Base-by-base conservation (phyloP, 2,329 filamentous ascomycete genomes). In the Trichoderma koningiopsis region DNA sequence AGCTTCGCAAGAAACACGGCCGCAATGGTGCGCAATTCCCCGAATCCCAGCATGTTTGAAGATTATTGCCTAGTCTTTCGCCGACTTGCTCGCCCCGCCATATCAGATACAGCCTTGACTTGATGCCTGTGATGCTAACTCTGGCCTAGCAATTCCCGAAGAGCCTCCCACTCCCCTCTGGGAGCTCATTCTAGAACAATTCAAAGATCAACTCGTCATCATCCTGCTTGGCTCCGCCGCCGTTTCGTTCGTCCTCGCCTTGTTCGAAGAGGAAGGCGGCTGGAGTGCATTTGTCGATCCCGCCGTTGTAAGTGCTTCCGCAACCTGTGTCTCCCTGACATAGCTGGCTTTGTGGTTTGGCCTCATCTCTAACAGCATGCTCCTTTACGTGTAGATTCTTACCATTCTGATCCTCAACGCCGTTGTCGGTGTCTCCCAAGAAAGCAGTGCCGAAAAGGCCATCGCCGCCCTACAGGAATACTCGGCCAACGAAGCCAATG, bases 241-340 rank as follows among this genome's bases (percentile, higher is more conserved):
- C 24, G 91, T 99, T 43, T 98, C 96, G 2, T 98, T 99, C 78
- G 89, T 94, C 31, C 85, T 99, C 71, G 96, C 96, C 31, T 86
- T 99, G 14, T 94, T 99, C 74, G 96, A 99, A 79, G 92, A 96
- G 56, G 92, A 92, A 71, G 93, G 94, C 75, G 96, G 94, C 75
- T 97, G 94, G 94, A 94, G 94, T 72, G 96, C 95, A 43, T 99
- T 99, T 80, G 96, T 99, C 70, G 96, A 99, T 79, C 96, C 96
- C 65, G 88, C 89, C 72, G 96, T 99, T 81, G 93, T 97, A 89
- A 80, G 93, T 22, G 53, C 52, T 29, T 33, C 29, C 37, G 33
- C 43, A n/a, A 8, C 40, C 40, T 43, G 16, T n/a, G 5, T 43
- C 40, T 43, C 16, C 3, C 37, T 11, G 5, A 5, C 33, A 35